A percentile compares a stretch with the other conserved stretches of the same genome.
These are phyloP conservation scores for Chytridium lagenaria DNA, from an alignment of 371 early-diverging fungal genomes.

Conservation along the genomic window DNA sequence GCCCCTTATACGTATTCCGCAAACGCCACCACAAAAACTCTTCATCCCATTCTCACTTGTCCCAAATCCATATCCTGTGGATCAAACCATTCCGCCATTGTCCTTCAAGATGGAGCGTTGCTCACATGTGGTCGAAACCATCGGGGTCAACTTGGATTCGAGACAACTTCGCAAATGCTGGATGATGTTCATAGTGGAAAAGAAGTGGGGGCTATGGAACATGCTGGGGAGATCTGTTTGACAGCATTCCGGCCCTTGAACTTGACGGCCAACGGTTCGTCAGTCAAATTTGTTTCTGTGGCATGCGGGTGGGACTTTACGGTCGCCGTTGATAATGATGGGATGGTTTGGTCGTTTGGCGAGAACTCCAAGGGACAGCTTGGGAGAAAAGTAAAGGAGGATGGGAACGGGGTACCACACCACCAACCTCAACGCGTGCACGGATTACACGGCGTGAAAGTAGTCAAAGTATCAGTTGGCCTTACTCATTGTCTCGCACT, in stretches of 20 bases:
- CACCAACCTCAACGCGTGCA: too few relatives aligned
- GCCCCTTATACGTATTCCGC: too few relatives aligned
- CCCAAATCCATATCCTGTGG: conserved; percentile 18
- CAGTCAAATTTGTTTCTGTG: conserved; percentile 33
- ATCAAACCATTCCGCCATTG: conserved; percentile 7
- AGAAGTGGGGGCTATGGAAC: conserved; percentile 29
- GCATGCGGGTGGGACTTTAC: conserved; percentile 72
- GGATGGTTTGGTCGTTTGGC: conserved; percentile 63
- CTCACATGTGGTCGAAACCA: conserved; percentile 71
- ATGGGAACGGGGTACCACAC: neutral
- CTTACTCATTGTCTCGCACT: conserved; percentile 65
- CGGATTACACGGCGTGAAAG: too few relatives aligned
- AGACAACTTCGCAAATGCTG: too few relatives aligned
- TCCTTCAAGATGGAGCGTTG: conserved; percentile 26
- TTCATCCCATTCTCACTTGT: conserved; percentile 37
- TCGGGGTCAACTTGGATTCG: conserved; percentile 42
- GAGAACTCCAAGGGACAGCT: conserved; percentile 70
- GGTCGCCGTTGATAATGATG: conserved; percentile 52
- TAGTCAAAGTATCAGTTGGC: conserved; percentile 59
- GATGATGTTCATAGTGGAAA: too few relatives aligned
- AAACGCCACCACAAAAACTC: neutral
- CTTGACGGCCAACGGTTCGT: neutral
- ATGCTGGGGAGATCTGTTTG: conserved; percentile 2
- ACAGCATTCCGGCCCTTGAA: neutral
- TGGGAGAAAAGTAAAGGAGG: conserved; percentile 42